These are phyloP conservation scores for Pseudocercospora crystallina DNA, from an alignment of 2,329 filamentous ascomycete genomes.

Conservation along the genomic window DNA sequence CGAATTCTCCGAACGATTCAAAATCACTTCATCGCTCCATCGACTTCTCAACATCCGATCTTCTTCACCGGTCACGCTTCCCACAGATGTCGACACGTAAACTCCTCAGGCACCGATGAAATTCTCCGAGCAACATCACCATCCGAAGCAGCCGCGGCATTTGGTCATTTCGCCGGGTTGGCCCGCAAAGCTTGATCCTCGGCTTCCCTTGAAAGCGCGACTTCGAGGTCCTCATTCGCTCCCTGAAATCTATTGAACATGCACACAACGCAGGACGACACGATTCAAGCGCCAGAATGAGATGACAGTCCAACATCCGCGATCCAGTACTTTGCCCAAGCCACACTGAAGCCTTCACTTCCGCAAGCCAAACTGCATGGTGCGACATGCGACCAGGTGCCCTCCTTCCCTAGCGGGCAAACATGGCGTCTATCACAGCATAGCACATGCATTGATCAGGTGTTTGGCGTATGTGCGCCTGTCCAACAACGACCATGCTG, in stretches of 20 bases:
- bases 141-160: too few species aligned
- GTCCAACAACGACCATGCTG: not conserved
- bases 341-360: too few species aligned
- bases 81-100: too few species aligned
- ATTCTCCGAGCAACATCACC: too few species aligned
- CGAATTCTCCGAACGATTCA: too few species aligned
- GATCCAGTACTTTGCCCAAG: constrained; percentile 17
- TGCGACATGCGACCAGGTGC: constrained; percentile 6
- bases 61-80: too few species aligned
- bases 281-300: constrained; percentile 12
- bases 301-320: constrained; percentile 12
- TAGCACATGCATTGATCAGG: constrained; percentile 4
- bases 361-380: constrained; percentile 2
- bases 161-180: not conserved
- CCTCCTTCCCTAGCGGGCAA: constrained; percentile 9
- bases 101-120: too few species aligned
- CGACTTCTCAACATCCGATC: not conserved
- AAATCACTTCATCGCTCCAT: constrained; percentile 1
- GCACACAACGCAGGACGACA: constrained; percentile 1
- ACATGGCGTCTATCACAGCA: constrained; percentile 8
- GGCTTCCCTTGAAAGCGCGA: constrained; percentile 3
- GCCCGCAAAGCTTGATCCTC: constrained; percentile 1
- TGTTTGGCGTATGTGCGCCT: not conserved
- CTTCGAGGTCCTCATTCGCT: constrained; percentile 16
- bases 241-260: constrained; percentile 9